Evolutionary conservation across 768 basidiomycete species (phyloP).

Genomic region (Trametes meyenii): DNA sequence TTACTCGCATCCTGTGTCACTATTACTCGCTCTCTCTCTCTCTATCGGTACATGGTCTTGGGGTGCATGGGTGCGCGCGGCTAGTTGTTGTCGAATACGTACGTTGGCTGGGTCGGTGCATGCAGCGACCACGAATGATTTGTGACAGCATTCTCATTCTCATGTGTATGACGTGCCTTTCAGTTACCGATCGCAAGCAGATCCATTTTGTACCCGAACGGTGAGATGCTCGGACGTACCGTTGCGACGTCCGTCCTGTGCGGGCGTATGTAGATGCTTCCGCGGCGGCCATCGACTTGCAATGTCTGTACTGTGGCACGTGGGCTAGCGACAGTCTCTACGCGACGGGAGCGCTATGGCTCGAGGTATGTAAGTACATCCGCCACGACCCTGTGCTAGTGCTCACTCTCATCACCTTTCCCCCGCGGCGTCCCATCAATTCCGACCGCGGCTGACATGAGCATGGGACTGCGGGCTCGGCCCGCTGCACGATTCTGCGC

Average conservation of each 20-base stretch:
- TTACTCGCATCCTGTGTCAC: constrained; percentile 23
- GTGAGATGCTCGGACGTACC: not conserved
- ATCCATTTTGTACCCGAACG: not conserved
- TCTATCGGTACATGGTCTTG: constrained; percentile 13
- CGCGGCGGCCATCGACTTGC: not conserved
- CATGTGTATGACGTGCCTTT: not conserved
- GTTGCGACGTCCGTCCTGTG: not conserved
- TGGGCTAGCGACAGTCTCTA: constrained; percentile 17
- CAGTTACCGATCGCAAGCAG: no score
- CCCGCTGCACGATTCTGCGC: not conserved
- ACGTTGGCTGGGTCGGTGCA: constrained; percentile 3
- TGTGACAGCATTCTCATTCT: not conserved
- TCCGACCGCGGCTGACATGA: not conserved
- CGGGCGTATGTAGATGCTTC: not conserved
- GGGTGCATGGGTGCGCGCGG: constrained; percentile 16
- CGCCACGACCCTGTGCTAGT: constrained; percentile 10
- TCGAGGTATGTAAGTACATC: not conserved
- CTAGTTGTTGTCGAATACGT: constrained; percentile 24
- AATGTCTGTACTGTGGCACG: constrained; percentile 1
- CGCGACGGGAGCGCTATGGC: not conserved
- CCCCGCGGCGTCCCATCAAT: not conserved
- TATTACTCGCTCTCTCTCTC: constrained; percentile 15
- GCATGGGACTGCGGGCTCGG: not conserved
- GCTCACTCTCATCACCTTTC: constrained; percentile 9
- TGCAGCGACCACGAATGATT: not conserved